Evolutionary conservation across 176 grass and related monocot genomes (phyloP), one percentile per base, ranked within the genome.

Genomic region (Triticum urartu): DNA sequence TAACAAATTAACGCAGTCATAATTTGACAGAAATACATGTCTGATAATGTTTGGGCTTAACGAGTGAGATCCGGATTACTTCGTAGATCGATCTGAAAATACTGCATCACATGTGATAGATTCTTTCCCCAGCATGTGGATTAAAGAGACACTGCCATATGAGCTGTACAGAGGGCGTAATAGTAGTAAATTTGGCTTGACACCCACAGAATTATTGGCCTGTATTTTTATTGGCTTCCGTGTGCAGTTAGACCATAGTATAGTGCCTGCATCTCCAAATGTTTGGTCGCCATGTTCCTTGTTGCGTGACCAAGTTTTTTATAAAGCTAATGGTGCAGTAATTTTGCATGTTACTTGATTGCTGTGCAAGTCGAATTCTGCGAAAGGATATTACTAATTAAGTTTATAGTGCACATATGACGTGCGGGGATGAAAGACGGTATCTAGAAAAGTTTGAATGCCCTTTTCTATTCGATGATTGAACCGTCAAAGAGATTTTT

Each of bases 171-270:
- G 25, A 65, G 52, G 52, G 52, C 7, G 5, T 7, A 56, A 56
- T 58, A 58, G 0, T 58, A 54, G 0, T 58, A 54, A 6, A 58
- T 58, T 58, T 58, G 54, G 54, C 54, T 58, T 58, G 6, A 20
- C 54, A 20, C 18, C 18, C 54, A 58, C 54, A 8, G 54, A 21
- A 58, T 58, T 58, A 58, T 28, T 74, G 73, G n/a, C 43, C n/a
- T 80, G 38, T 30, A 64, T 62, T 72, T 80, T 72, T 80, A 65
- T 30, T 58, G 72, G 40, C 20, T 76, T 47, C 70, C 71, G 36
- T 82, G 50, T 78, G 72, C 39, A 36, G 2, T n/a, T 39, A 7
- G 14, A 30, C 11, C 20, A 4, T 79, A 66, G 7, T 12, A 75
- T 62, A 28, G 22, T 39, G 25, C 15, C 34, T 39, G 9, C 26